Conservation (phyloP, 208 protist genomes). For the Herpetomonas tarakana region DNA sequence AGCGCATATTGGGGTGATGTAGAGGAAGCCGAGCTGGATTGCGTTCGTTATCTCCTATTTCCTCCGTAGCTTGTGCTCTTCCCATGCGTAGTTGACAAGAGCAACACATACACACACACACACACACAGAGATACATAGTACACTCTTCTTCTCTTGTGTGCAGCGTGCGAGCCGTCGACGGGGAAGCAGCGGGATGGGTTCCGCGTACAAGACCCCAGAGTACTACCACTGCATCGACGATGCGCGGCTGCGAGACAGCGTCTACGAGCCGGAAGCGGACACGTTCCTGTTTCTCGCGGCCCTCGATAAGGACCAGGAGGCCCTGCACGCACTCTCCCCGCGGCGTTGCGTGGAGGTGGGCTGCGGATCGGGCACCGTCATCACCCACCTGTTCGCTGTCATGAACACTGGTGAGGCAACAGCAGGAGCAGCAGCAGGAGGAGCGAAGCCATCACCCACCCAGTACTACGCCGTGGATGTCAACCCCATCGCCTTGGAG, state of each 20-base stretch:
- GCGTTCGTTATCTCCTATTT: too few species aligned
- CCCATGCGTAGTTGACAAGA: too few species aligned
- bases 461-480: slow-evolving; percentile 63
- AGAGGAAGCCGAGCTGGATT: too few species aligned
- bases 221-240: slow-evolving; percentile 82
- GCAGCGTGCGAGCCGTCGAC: too few species aligned
- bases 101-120: slow-evolving; percentile 3
- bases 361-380: slow-evolving; percentile 80
- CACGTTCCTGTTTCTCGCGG: slow-evolving; percentile 84
- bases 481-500: slow-evolving; percentile 81
- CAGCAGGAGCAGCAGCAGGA: slow-evolving; percentile 2
- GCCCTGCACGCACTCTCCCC: slow-evolving; percentile 34
- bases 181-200: not conserved
- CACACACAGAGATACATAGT: slow-evolving; percentile 8
- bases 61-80: too few species aligned
- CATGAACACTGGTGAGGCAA: slow-evolving; percentile 6
- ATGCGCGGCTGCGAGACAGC: slow-evolving; percentile 52
- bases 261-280: slow-evolving; percentile 91
- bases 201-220: slow-evolving; percentile 57
- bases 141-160: too few species aligned
- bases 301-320: slow-evolving; percentile 53
- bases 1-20: too few species aligned
- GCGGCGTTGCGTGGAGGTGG: slow-evolving; percentile 69
- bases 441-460: not conserved
- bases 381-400: slow-evolving; percentile 68